These are phyloP conservation scores for Phytophthora gonapodyides DNA, from an alignment of 352 stramenopile species.

Conservation along the genomic window DNA sequence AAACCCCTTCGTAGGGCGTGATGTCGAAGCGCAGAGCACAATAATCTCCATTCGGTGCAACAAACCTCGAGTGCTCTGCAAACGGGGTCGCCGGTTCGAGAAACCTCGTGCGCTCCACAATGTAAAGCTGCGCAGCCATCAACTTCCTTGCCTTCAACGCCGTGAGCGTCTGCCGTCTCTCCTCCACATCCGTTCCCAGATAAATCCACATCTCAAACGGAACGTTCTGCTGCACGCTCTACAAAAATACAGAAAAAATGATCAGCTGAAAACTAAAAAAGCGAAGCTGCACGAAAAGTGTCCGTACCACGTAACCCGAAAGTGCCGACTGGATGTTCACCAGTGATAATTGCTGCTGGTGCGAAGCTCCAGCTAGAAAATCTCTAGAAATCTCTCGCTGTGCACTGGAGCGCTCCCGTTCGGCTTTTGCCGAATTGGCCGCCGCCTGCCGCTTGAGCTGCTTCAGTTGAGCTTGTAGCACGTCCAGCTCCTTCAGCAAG, in stretches of 20 bases:
- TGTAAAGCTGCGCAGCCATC: constrained; percentile 35
- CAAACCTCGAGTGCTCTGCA: constrained; percentile 50
- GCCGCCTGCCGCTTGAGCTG: constrained; percentile 27
- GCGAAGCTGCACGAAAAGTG: not conserved
- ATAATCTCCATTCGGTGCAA: constrained; percentile 41
- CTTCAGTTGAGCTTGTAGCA: constrained; percentile 33
- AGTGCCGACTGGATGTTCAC: constrained; percentile 43
- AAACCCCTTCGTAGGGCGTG: constrained; percentile 42
- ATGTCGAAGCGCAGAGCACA: constrained; percentile 57
- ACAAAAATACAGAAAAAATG: not conserved
- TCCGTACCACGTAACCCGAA: constrained; percentile 31
- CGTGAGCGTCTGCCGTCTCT: constrained; percentile 41
- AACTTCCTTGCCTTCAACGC: constrained; percentile 39
- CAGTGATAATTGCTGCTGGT: constrained; percentile 32
- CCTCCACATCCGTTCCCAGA: constrained; percentile 33
- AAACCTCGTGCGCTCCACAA: constrained; percentile 44
- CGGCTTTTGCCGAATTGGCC: constrained; percentile 12
- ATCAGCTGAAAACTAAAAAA: not conserved
- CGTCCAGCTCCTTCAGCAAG: constrained; percentile 37
- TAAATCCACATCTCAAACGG: constrained; percentile 53
- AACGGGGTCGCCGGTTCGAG: constrained; percentile 45
- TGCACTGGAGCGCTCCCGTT: constrained; percentile 11
- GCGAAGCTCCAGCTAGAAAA: constrained; percentile 17
- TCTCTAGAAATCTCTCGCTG: constrained; percentile 20
- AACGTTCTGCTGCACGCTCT: constrained; percentile 41